These are phyloP conservation scores for Solanum hybrid DNA, from an alignment of 305 asterid species.

Conservation along the genomic window DNA sequence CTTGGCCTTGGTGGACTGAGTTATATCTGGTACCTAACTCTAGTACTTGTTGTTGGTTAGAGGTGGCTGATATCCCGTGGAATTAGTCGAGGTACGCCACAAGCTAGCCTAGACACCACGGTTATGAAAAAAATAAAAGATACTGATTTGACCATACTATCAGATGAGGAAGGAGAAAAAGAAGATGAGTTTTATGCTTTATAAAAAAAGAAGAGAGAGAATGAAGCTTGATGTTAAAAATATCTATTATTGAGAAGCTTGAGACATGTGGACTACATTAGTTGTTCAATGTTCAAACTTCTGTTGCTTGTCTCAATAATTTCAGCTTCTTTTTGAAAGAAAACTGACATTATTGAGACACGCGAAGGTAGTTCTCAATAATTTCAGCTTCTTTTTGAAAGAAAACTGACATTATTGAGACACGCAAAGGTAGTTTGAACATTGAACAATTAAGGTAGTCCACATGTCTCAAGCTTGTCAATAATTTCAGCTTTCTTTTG, in stretches of 20 bases:
- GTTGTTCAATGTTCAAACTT: not conserved
- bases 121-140: not conserved
- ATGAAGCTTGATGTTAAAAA: not conserved
- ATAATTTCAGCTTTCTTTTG: not conserved
- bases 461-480: not conserved
- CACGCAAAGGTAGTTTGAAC: not conserved
- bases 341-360: not conserved
- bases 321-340: not conserved
- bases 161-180: not conserved
- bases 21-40: not conserved
- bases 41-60: not conserved
- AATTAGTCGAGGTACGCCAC: not conserved
- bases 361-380: not conserved
- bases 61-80: not conserved
- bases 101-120: not conserved
- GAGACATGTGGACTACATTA: conserved; percentile 2
- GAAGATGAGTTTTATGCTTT: not conserved
- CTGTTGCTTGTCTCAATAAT: not conserved
- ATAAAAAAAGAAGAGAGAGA: not conserved
- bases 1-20: not conserved
- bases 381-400: not conserved
- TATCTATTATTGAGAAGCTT: not conserved
- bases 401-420: not conserved
- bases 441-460: not conserved
- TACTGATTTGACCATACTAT: not conserved